Base-by-base conservation (phyloP, 352 stramenopile species). In the Pythium apleroticum region DNA sequence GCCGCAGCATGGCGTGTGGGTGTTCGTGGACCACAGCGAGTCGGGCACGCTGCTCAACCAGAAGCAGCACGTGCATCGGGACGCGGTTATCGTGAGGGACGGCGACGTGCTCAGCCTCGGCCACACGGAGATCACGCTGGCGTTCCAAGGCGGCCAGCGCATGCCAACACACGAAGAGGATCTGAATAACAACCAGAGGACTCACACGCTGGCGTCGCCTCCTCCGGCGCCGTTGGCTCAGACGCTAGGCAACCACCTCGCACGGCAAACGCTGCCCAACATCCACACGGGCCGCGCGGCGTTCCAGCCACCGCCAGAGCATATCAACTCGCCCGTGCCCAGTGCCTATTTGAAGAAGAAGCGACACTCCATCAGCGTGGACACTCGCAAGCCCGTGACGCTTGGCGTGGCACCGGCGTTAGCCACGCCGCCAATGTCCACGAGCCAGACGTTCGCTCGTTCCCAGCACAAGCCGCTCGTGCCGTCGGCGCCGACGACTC, bases 21-120 rank as follows among this genome's bases (percentile, higher is more conserved):
- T 93, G 39, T 93, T 84, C 41, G 86, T 89, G 24, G 85, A 93
- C 71, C 85, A 93, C 58, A 93, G 85, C 52, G 50, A 56, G 2
- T 28, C 60, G 5, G 85, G 85, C 37, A 86, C 80, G 22, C 65
- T 58, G 14, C 52, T 91, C 8, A 86, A 89, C 67, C 63, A 67
- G 4, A 63, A 61, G 43, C 19, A 50, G 3, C 68, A 61, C 15
- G 52, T 93, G 9, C 82, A 89, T 31, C 48, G 69, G 25, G 68
- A 84, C 25, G 84, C 82, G 2, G 75, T 75, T 2, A 64, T 93
- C 8, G 79, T 93, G 39, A 71, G 63, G 27, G 66, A 79, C 49
- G 84, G 84, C 39, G 84, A 93, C 60, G 73, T 43, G 20, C 72
- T 93, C 20, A 62, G 71, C 60, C 55, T 91, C 4, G 84, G 84